phyloP scores from a whole-genome alignment of 805 yeast species.

The Debaryomyces tyrocola region DNA sequence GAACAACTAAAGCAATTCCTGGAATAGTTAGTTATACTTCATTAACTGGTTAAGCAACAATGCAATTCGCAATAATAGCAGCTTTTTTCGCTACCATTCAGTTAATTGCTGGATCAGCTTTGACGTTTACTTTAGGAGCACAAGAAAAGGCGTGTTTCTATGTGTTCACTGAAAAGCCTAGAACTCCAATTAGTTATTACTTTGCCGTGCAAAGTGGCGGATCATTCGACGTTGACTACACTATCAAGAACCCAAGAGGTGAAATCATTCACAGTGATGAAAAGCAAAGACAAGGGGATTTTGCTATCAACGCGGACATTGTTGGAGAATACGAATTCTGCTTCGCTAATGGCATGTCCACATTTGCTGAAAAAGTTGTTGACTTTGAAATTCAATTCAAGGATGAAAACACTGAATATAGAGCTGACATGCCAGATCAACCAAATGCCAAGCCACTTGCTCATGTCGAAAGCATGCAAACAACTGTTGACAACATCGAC shows the following conservation, averaged over 20 bases:
- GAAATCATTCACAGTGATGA: constrained; percentile 51
- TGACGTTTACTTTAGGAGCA: constrained; percentile 75
- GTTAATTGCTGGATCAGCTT: constrained; percentile 50
- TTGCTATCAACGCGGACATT: constrained; percentile 61
- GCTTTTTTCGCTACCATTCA: constrained; percentile 24
- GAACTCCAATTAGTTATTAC: constrained; percentile 66
- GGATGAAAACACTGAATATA: constrained; percentile 38
- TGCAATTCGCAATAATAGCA: constrained; percentile 13
- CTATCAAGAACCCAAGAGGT: constrained; percentile 57
- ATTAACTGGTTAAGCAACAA: neutral
- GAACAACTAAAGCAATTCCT: neutral
- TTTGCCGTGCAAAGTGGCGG: constrained; percentile 86
- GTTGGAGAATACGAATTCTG: constrained; percentile 87
- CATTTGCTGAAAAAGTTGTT: constrained; percentile 77
- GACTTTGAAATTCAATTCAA: constrained; percentile 73
- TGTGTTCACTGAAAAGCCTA: constrained; percentile 59
- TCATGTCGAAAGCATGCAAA: constrained; percentile 52
- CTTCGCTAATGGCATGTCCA: constrained; percentile 77
- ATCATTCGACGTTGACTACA: constrained; percentile 75
- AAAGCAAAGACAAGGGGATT: constrained; percentile 78
- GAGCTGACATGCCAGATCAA: constrained; percentile 60
- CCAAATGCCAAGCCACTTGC: constrained; percentile 51
- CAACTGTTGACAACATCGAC: constrained; percentile 59
- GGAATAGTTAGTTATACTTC: neutral
- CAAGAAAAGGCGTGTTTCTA: constrained; percentile 73